A percentile compares a stretch with the other conserved stretches of the same genome.
Evolutionary conservation across 2,329 filamentous ascomycete species (phyloP).

Genomic region (Polytolypa hystricis): DNA sequence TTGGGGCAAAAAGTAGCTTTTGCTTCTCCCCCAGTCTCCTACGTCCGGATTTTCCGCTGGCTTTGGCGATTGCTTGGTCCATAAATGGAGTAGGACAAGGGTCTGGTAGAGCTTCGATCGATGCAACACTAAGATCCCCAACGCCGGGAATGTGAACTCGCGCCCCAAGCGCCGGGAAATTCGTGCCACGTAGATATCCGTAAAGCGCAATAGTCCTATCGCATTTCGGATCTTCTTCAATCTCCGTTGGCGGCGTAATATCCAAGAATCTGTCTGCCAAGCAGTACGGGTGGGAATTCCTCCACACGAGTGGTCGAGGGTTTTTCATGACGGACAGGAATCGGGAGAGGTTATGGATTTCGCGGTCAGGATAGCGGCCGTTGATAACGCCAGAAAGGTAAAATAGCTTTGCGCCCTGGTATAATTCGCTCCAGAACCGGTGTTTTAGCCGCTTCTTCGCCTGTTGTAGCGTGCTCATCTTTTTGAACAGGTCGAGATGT

Average conservation of each 20-base stretch:
- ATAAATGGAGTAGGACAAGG: conserved; percentile 90
- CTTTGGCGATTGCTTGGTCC: conserved; percentile 76
- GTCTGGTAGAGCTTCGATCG: conserved; percentile 80
- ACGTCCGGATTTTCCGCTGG: conserved; percentile 68
- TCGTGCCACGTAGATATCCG: conserved; percentile 87
- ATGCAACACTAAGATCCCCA: conserved; percentile 73
- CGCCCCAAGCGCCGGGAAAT: conserved; percentile 76
- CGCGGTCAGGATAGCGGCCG: conserved; percentile 88
- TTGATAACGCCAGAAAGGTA: conserved; percentile 95
- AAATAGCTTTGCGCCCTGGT: conserved; percentile 93
- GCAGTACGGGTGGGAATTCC: conserved; percentile 90
- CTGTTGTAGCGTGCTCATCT: conserved; percentile 80
- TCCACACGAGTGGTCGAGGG: conserved; percentile 87
- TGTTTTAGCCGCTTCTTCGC: conserved; percentile 96
- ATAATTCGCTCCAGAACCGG: conserved; percentile 91
- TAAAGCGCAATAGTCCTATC: conserved; percentile 86
- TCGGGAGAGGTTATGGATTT: conserved; percentile 87
- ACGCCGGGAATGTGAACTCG: conserved; percentile 86
- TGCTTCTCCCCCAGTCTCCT: conserved; percentile 88
- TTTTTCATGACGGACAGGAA: conserved; percentile 99
- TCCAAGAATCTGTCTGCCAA: conserved; percentile 91
- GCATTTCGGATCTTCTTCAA: conserved; percentile 80
- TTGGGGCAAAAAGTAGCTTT: conserved; percentile 89
- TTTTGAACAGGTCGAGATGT: conserved; percentile 89
- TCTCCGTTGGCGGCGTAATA: conserved; percentile 81